Base-by-base conservation (phyloP, 2,329 filamentous ascomycete genomes). In the Phoma sp. region DNA sequence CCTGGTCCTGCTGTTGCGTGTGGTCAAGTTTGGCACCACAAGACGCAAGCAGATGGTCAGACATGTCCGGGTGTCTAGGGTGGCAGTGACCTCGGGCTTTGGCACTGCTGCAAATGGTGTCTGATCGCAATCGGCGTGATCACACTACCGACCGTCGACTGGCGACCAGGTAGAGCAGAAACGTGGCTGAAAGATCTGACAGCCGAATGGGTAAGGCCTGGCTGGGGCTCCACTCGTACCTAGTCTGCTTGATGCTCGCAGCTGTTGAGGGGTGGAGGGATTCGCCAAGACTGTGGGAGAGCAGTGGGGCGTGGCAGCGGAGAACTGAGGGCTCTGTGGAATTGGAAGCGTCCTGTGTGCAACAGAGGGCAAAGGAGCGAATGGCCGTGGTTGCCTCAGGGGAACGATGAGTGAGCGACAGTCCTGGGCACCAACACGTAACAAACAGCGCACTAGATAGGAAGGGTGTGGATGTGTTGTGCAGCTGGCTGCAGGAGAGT, bases 131-230 rank as follows among this genome's bases (percentile, higher is more conserved):
- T 49, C 42, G 41, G 52, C 48, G 33, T 58, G 49, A 45, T 57
- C 54, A 57, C 53, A 52, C 58, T 59, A 57, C 51, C 27, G 37
- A 22, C 44, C 58, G 48, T 37, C 52, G 55, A 42, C 53, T 57
- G 47, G 46, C 51, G 57, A 53, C 54, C 55, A 52, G 60, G 60
- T 56, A 52, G 57, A 58, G 40, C 32, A 46, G 55, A 62, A 59
- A 64, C 60, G 64, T 64, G 62, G 64, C 62, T 67, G 62, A 55
- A 58, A 58, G 62, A 60, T 58, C 52, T 64, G 60, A 51, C 59
- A 55, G 40, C 59, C 57, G 57, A 58, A 62, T 59, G 58, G 56
- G 60, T 57, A 61, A 61, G 55, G 57, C 48, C 56, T 18, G 18
- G 18, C 18, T 18, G 58, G 59, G 55, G 59, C 61, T 61, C 58